Evolutionary conservation across 208 protist genomes (phyloP).

Genomic region (Leishmania martiniquensis): DNA sequence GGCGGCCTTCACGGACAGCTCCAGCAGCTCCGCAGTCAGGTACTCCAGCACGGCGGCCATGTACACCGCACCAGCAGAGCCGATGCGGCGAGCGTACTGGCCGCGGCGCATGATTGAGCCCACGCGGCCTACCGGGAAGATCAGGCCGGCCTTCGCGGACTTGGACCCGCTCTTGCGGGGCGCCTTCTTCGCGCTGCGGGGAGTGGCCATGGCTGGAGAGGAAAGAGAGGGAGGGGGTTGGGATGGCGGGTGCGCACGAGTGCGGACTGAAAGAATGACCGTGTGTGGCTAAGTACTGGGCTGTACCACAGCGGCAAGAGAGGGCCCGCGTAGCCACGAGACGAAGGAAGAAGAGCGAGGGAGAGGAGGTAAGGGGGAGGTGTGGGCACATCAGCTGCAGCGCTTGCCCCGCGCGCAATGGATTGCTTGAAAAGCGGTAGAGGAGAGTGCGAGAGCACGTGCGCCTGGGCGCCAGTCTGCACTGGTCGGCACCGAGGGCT

Average conservation of each 20-base stretch:
- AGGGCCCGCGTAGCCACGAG: background rate
- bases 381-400: background rate
- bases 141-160: conserved; percentile 96
- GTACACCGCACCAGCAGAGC: conserved; percentile 98
- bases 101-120: conserved; percentile 96
- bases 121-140: conserved; percentile 99
- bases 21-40: conserved; percentile 86
- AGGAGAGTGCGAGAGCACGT: background rate
- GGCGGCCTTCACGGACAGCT: conserved; percentile 85
- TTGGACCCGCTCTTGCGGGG: conserved; percentile 79
- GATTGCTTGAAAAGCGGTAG: background rate
- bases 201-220: conserved; percentile 55
- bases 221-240: background rate
- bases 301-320: background rate
- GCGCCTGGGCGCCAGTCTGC: background rate
- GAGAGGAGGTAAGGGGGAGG: background rate
- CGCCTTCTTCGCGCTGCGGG: conserved; percentile 75
- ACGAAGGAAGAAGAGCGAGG: background rate
- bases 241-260: background rate
- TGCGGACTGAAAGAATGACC: background rate
- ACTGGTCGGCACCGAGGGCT: background rate
- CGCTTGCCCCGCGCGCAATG: background rate
- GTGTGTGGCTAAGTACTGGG: background rate
- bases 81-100: conserved; percentile 96
- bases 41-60: conserved; percentile 99